Conservation (phyloP, 202 grass and related monocot species). For the Schoenoplectus tabernaemontani region DNA sequence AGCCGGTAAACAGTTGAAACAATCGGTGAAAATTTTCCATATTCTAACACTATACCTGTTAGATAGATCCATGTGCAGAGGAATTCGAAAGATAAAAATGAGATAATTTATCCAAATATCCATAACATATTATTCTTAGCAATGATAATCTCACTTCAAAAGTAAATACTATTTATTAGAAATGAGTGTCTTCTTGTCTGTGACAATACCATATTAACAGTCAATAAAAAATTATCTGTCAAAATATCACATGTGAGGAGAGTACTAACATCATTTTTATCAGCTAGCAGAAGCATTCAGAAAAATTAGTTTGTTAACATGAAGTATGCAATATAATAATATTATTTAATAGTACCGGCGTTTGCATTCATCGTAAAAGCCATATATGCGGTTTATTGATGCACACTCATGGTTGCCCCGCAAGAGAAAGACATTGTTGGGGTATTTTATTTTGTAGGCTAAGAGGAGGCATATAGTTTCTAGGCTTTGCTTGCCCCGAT, state of each 20-base stretch:
- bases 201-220: background rate
- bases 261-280: background rate
- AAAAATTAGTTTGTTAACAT: background rate
- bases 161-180: background rate
- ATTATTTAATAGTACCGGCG: conserved; percentile 19
- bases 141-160: background rate
- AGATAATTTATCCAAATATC: background rate
- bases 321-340: background rate
- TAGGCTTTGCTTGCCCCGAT: conserved; percentile 52
- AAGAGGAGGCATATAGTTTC: conserved; percentile 61
- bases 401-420: conserved; percentile 88
- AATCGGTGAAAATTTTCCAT: conserved; percentile 53
- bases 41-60: conserved; percentile 37
- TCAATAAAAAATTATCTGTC: background rate
- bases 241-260: background rate
- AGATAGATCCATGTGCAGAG: background rate
- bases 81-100: background rate
- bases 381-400: conserved; percentile 65
- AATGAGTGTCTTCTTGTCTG: background rate
- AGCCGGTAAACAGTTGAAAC: conserved; percentile 54
- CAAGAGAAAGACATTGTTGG: conserved; percentile 70
- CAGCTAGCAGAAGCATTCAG: background rate
- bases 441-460: conserved; percentile 52
- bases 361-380: conserved; percentile 72
- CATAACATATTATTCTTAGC: background rate